Evolutionary conservation across 768 basidiomycete species (phyloP).

Genomic region (Pisolithus albus): DNA sequence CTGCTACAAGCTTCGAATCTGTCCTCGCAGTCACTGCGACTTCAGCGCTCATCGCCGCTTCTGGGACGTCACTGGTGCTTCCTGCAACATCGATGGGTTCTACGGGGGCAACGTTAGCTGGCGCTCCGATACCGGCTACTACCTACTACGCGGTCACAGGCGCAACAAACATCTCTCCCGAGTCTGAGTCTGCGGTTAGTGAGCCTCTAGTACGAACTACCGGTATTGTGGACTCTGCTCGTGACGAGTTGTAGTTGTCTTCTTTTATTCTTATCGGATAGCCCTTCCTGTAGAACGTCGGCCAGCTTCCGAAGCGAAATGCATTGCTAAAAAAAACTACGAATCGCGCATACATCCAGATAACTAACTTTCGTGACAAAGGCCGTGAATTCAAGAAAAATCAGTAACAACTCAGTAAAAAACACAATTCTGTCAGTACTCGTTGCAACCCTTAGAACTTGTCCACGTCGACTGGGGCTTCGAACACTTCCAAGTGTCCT

Average conservation of each 20-base stretch:
- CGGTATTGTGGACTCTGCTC: background rate
- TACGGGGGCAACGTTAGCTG: background rate
- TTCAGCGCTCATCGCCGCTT: background rate
- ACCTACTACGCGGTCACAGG: background rate
- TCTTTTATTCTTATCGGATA: background rate
- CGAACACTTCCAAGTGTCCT: conserved; percentile 41
- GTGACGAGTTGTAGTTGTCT: background rate
- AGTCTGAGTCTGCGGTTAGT: too few species aligned
- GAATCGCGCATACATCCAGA: background rate
- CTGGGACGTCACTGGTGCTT: background rate
- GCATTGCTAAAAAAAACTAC: too few species aligned
- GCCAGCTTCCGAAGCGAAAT: too few species aligned
- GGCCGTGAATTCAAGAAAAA: too few species aligned
- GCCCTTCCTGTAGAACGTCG: too few species aligned
- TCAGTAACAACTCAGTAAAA: background rate
- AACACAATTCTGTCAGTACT: background rate
- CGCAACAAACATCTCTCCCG: too few species aligned
- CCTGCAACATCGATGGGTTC: background rate
- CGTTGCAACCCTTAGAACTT: conserved; percentile 19
- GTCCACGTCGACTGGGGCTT: conserved; percentile 19
- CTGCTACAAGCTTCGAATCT: background rate
- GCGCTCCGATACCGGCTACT: background rate
- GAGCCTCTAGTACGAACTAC: background rate
- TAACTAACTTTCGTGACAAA: background rate
- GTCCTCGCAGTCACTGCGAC: background rate